Conservation (phyloP, 192 early-diverging fungal species). For the Coemansia sp. region DNA sequence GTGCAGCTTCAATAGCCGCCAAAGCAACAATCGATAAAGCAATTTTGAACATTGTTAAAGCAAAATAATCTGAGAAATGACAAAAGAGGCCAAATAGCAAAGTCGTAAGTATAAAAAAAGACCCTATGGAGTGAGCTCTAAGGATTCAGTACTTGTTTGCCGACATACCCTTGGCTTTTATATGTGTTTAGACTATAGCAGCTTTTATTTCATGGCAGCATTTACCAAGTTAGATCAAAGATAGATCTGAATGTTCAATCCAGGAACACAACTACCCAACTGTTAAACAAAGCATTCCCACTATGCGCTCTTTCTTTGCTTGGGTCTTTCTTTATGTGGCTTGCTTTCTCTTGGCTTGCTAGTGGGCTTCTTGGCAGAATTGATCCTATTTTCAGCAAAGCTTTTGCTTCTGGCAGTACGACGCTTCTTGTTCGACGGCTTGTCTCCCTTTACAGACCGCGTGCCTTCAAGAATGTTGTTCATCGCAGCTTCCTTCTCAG, state of each 20-base stretch:
- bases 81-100: not conserved
- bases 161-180: constrained; percentile 9
- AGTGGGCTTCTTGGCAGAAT: constrained; percentile 8
- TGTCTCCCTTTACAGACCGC: constrained; percentile 55
- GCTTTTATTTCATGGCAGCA: not conserved
- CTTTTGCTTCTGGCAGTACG: constrained; percentile 41
- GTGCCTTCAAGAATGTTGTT: constrained; percentile 52
- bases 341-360: too few relatives aligned
- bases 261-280: not conserved
- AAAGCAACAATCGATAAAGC: constrained; percentile 15
- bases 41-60: constrained; percentile 28
- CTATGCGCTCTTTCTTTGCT: not conserved
- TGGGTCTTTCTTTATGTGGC: too few relatives aligned
- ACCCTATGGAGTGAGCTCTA: constrained; percentile 31
- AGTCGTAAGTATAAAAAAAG: constrained; percentile 22
- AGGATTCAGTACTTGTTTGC: constrained; percentile 11
- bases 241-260: constrained; percentile 8
- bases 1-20: constrained; percentile 10
- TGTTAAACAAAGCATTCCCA: too few relatives aligned
- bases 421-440: constrained; percentile 50
- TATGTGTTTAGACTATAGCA: not conserved
- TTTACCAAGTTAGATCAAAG: not conserved
- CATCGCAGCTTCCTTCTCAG: constrained; percentile 16
- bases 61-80: not conserved
- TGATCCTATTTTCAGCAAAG: constrained; percentile 31